These are phyloP conservation scores for Lactifluus piperatus DNA, from an alignment of 768 basidiomycete genomes.

Conservation along the genomic window DNA sequence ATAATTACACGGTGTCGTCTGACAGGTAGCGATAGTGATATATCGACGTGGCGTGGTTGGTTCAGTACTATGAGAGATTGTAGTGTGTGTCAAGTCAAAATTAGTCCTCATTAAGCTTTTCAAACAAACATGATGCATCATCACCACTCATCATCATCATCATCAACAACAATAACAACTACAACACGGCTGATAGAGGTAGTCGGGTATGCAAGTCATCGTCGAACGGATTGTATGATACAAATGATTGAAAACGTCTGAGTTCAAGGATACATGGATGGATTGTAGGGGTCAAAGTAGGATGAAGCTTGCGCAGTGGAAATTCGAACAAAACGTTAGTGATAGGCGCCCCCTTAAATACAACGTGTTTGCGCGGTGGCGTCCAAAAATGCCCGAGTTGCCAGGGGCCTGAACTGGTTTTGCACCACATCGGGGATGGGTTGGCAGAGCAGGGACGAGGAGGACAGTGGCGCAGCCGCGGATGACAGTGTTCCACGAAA, in stretches of 20 bases:
- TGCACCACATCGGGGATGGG: conserved; percentile 15
- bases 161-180: too few relatives aligned
- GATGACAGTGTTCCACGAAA: background rate
- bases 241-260: background rate
- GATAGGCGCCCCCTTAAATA: background rate
- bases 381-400: too few relatives aligned
- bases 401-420: conserved; percentile 7
- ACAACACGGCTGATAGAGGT: background rate
- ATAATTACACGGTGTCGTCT: background rate
- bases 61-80: too few relatives aligned
- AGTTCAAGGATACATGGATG: background rate
- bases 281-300: background rate
- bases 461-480: conserved; percentile 7
- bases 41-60: too few relatives aligned
- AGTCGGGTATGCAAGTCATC: background rate
- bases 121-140: background rate
- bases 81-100: background rate
- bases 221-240: background rate
- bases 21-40: too few relatives aligned
- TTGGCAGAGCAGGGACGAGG: conserved; percentile 16
- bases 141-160: too few relatives aligned
- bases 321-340: background rate
- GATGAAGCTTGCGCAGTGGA: background rate
- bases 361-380: background rate
- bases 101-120: background rate